A percentile compares a stretch with the other conserved stretches of the same genome.
Evolutionary conservation across 1,139 yeast species (phyloP).

Genomic region (Taphrina flavorubra): DNA sequence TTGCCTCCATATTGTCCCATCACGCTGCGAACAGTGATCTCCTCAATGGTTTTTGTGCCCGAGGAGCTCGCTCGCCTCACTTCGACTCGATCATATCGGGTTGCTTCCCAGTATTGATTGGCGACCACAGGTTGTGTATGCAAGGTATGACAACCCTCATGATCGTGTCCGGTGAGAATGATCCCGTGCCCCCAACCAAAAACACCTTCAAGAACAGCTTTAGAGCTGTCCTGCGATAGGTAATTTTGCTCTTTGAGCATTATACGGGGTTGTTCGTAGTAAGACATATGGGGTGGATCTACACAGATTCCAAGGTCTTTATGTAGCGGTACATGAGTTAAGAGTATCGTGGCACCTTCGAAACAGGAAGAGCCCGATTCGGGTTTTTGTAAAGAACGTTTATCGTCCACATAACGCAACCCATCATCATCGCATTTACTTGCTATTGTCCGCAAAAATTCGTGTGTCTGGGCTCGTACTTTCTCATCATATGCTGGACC

Average conservation of each 20-base stretch:
- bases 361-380: neutral
- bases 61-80: neutral
- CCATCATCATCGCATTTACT: neutral
- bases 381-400: neutral
- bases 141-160: slow-evolving; percentile 83
- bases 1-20: slow-evolving; percentile 97
- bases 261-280: slow-evolving; percentile 65
- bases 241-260: slow-evolving; percentile 83
- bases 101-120: slow-evolving; percentile 15
- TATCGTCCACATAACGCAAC: slow-evolving; percentile 3
- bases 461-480: slow-evolving; percentile 25
- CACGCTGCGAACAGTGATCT: slow-evolving; percentile 85
- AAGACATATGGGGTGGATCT: slow-evolving; percentile 79
- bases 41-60: slow-evolving; percentile 59
- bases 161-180: slow-evolving; percentile 93
- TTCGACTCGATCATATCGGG: neutral
- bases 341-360: slow-evolving; percentile 66
- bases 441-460: slow-evolving; percentile 32
- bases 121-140: slow-evolving; percentile 53
- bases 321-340: slow-evolving; percentile 89
- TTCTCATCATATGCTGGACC: slow-evolving; percentile 79
- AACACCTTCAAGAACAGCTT: slow-evolving; percentile 61
- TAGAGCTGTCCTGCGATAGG: slow-evolving; percentile 68
- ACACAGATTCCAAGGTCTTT: slow-evolving; percentile 79
- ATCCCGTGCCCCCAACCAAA: slow-evolving; percentile 15